Base-by-base conservation (phyloP, 2,329 filamentous ascomycete genomes). In the Pyricularia sp. region DNA sequence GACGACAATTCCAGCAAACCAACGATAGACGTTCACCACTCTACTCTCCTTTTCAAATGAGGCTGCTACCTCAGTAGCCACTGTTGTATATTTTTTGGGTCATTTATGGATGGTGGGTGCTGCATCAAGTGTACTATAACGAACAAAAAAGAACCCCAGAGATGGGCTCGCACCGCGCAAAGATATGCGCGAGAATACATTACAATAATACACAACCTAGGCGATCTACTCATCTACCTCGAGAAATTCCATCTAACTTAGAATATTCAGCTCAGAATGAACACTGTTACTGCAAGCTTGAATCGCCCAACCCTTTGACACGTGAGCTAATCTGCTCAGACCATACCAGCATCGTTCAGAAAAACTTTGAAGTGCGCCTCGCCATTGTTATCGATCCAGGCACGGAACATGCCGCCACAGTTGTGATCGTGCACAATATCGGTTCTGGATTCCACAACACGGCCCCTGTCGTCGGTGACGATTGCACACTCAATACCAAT, bases 351-450 rank as follows among this genome's bases (percentile, higher is more conserved):
- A 23, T 14, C 72, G 0, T 75, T 75, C 3, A 76, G 80, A 80
- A 88, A 90, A 1, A 90, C 83, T 68, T 85, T 84, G 75, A 88
- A 86, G 28, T 83, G 80, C 23, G 83, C 81, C 69, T 80, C 80
- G 0, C 88, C 90, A 1, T 85, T 75, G 4, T 88, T 84, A 71
- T 92, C 86, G 25, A 91, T 80, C 85, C 90, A 94, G 0, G 92
- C 92, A 25, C 93, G 85, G 75, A 93, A 95, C 91, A 97, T 94
- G 0, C 93, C 93, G 4, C 89, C 91, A 73, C 91, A 95, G 76
- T 97, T 97, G 76, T 90, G 93, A 73, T 94, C 91, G 76, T 89
- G 90, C 20, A 94, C 79, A 6, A 96, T 83, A 67, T 85, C 82
- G 1, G 80, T 81, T 17, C 79, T 74, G 1, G 78, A 76, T 1